Conservation (phyloP, 2,329 filamentous ascomycete species). For the Penicillium sp. region DNA sequence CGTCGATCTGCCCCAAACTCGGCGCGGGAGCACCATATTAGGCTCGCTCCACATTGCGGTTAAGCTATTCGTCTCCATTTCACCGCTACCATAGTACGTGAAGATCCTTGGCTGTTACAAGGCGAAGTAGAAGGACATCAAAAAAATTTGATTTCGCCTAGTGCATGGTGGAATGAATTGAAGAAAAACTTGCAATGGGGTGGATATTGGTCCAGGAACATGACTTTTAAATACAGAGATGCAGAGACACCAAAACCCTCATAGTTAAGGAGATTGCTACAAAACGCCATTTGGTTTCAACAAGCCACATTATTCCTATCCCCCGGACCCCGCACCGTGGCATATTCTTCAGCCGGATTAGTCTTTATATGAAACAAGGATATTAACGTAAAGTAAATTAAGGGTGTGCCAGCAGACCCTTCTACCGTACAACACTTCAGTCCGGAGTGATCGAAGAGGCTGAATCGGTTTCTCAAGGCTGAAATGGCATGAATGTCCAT, state of each 20-base stretch:
- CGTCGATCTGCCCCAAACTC: constrained; percentile 12
- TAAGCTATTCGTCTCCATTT: background rate
- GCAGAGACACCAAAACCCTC: too few species aligned
- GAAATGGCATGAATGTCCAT: background rate
- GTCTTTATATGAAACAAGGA: background rate
- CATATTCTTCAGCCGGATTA: background rate
- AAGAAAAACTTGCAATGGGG: too few species aligned
- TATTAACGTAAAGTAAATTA: background rate
- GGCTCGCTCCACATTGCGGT: background rate
- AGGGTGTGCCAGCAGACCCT: background rate
- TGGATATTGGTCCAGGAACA: too few species aligned
- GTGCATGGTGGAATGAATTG: background rate
- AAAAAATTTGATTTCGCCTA: background rate
- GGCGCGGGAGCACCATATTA: constrained; percentile 1
- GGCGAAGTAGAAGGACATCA: background rate
- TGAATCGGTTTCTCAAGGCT: background rate
- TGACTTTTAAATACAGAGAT: too few species aligned
- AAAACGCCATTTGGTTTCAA: background rate
- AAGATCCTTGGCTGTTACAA: background rate
- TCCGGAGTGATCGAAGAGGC: background rate
- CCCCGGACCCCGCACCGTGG: constrained; percentile 1
- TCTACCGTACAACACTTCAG: background rate
- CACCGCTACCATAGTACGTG: background rate
- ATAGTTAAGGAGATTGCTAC: background rate
- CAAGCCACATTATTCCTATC: background rate